These are phyloP conservation scores for Brassica juncea DNA, from an alignment of 345 rosid species.

Conservation along the genomic window DNA sequence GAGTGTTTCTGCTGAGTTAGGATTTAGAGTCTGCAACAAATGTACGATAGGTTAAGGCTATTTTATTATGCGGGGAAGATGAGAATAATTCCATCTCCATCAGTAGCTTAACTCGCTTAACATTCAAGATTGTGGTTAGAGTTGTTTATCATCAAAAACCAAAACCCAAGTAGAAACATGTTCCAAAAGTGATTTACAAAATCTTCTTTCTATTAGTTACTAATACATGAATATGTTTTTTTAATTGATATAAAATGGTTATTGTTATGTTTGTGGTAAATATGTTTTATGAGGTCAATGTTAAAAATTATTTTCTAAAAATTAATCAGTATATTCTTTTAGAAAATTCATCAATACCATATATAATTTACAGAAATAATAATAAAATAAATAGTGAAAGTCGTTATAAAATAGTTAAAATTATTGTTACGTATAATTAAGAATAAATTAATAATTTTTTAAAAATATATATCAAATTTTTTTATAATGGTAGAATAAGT, in stretches of 20 bases:
- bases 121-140: background rate
- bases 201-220: background rate
- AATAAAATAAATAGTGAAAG: background rate
- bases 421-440: no score
- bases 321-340: no score
- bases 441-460: no score
- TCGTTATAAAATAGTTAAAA: no score
- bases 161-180: background rate
- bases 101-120: slow-evolving; percentile 25
- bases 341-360: no score
- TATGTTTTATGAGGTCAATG: no score
- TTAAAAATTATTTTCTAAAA: no score
- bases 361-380: no score
- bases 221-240: background rate
- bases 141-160: background rate
- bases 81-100: slow-evolving; percentile 71
- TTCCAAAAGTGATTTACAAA: background rate
- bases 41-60: slow-evolving; percentile 77
- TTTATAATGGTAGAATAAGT: background rate
- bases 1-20: slow-evolving; percentile 73
- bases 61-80: slow-evolving; percentile 67
- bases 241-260: background rate
- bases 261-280: background rate
- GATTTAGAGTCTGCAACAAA: slow-evolving; percentile 73
- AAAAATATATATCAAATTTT: no score